Evolutionary conservation across 306 rosid species (phyloP).

Genomic region (Cicer yamashitae): DNA sequence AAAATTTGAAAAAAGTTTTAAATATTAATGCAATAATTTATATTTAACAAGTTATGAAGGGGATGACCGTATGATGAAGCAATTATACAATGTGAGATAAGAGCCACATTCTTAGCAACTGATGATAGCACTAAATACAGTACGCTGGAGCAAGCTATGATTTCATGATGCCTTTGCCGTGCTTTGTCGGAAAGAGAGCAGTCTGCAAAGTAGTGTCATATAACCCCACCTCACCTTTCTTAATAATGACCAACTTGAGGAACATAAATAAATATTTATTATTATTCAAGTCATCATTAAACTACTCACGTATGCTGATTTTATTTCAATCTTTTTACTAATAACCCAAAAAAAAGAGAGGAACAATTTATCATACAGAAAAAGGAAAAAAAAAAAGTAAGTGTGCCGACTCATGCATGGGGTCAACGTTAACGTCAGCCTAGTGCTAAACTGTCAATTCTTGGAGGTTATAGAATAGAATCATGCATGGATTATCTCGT

Average conservation of each 20-base stretch:
- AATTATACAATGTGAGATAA: too few species aligned
- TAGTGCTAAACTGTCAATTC: constrained; percentile 49
- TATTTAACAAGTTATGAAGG: too few species aligned
- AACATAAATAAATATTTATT: not conserved
- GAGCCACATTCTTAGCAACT: too few species aligned
- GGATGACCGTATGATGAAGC: too few species aligned
- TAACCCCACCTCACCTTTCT: constrained; percentile 29
- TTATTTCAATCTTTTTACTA: constrained; percentile 19
- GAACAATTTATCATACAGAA: constrained; percentile 26
- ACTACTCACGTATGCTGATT: constrained; percentile 34
- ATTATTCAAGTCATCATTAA: constrained; percentile 24
- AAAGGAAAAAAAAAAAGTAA: constrained; percentile 22
- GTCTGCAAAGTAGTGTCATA: not conserved
- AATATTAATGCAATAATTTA: too few species aligned
- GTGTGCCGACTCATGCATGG: not conserved
- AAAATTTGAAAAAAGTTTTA: too few species aligned
- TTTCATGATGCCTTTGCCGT: not conserved
- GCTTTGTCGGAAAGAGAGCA: constrained; percentile 41
- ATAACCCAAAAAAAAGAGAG: not conserved
- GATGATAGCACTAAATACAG: not conserved
- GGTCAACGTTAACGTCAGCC: constrained; percentile 54
- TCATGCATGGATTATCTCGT: constrained; percentile 23
- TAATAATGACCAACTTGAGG: constrained; percentile 28
- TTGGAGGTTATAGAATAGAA: constrained; percentile 29
- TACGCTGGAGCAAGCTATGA: constrained; percentile 4